These are phyloP conservation scores for Phytophthora sp. DNA, from an alignment of 352 stramenopile species.

Conservation along the genomic window DNA sequence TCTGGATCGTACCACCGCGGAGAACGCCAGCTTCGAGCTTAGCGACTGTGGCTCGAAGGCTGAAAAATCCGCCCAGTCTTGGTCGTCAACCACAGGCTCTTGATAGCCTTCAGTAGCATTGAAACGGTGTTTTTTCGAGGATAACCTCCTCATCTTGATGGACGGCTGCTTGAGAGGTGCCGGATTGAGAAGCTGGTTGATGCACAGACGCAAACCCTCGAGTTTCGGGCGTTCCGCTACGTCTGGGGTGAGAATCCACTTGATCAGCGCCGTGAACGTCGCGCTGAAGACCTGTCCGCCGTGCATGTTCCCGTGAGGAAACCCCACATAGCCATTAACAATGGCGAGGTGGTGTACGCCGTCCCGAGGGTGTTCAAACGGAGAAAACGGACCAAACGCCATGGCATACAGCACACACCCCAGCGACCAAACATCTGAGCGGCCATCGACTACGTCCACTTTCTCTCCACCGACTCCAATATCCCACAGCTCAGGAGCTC, in stretches of 20 bases:
- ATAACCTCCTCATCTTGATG: conserved; percentile 11
- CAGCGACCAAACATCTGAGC: conserved; percentile 91
- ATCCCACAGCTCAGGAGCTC: conserved; percentile 92
- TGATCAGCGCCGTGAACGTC: conserved; percentile 66
- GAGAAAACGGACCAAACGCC: conserved; percentile 89
- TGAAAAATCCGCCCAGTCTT: conserved; percentile 41
- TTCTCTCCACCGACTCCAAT: conserved; percentile 29
- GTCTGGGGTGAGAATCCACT: conserved; percentile 77
- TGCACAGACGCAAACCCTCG: conserved; percentile 43
- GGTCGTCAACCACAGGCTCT: conserved; percentile 12
- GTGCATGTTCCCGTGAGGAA: conserved; percentile 32
- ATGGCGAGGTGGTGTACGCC: conserved; percentile 66
- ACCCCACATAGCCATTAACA: conserved; percentile 71
- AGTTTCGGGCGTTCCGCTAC: conserved; percentile 66
- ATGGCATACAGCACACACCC: conserved; percentile 92
- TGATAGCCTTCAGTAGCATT: conserved; percentile 4
- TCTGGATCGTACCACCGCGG: conserved; percentile 5
- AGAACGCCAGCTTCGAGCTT: conserved; percentile 16
- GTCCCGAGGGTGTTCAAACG: conserved; percentile 80
- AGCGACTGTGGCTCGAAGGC: conserved; percentile 20
- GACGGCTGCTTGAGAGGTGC: conserved; percentile 19
- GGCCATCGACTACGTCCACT: conserved; percentile 52
- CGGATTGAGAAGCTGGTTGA: conserved; percentile 31
- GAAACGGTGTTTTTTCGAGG: conserved; percentile 6
- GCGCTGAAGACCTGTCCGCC: conserved; percentile 51